phyloP scores from a whole-genome alignment of 2,329 filamentous ascomycete genomes.

The Tolypocladium cylindrosporum region DNA sequence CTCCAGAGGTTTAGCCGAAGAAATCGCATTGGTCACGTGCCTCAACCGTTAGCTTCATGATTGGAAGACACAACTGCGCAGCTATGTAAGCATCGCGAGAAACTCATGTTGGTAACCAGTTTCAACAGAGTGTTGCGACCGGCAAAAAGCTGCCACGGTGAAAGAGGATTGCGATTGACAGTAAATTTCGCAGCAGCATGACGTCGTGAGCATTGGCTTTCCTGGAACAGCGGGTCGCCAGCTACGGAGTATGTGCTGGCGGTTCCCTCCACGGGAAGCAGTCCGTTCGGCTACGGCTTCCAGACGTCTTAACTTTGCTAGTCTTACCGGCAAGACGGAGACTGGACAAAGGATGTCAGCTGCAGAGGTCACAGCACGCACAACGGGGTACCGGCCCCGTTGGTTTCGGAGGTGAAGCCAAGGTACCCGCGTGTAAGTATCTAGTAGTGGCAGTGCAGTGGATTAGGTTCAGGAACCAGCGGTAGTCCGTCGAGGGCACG shows the following conservation, averaged over 20 bases:
- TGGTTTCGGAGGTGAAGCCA: neutral
- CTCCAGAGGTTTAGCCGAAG: slow-evolving; percentile 5
- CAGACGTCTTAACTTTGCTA: neutral
- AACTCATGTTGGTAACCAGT: too few species aligned
- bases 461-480: neutral
- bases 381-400: neutral
- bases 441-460: neutral
- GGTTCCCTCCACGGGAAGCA: neutral
- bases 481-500: neutral
- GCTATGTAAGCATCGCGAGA: neutral
- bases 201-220: neutral
- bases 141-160: neutral
- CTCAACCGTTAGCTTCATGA: neutral
- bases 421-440: too few species aligned
- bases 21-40: slow-evolving; percentile 4
- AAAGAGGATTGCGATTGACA: neutral
- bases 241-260: neutral
- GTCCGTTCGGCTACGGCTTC: neutral
- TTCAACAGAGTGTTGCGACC: neutral
- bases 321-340: neutral
- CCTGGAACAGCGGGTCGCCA: neutral
- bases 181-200: neutral
- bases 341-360: neutral
- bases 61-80: neutral
- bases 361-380: neutral